Evolutionary conservation across 75 land plant species (phyloP).

Genomic region (Picea sitchensis): DNA sequence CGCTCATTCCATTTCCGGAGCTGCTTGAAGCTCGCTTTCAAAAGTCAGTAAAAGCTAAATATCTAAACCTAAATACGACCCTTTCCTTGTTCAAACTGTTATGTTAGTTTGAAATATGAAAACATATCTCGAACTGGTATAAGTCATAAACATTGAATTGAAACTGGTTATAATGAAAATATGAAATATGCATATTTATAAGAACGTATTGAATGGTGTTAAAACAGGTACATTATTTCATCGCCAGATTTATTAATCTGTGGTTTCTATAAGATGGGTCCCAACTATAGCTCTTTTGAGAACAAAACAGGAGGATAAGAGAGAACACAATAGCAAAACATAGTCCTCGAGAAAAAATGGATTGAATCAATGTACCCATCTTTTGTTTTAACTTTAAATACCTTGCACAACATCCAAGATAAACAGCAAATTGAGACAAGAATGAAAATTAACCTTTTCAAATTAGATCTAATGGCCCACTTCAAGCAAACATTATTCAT

Average conservation of each 20-base stretch:
- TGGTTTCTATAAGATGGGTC: background rate
- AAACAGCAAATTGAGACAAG: background rate
- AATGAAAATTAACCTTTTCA: background rate
- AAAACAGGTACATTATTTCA: background rate
- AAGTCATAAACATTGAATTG: background rate
- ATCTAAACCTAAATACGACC: background rate
- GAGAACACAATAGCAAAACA: background rate
- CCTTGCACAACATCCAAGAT: too few relatives aligned
- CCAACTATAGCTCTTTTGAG: background rate
- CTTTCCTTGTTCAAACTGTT: background rate
- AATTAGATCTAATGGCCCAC: background rate
- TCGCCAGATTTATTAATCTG: background rate
- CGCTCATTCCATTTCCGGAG: slow-evolving; percentile 98
- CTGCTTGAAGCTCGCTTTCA: slow-evolving; percentile 30
- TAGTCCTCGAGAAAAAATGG: too few relatives aligned
- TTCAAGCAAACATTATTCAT: background rate
- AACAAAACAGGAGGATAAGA: background rate
- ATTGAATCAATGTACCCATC: too few relatives aligned
- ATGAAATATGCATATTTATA: background rate
- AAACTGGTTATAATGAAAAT: background rate
- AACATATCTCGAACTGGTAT: background rate
- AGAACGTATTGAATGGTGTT: background rate
- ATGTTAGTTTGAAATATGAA: background rate
- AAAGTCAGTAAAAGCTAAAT: background rate
- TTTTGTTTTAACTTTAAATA: too few relatives aligned